Evolutionary conservation across 495 filamentous ascomycete genomes (phyloP), one percentile per base, ranked within the genome.

Genomic region (Bombardia bombarda): DNA sequence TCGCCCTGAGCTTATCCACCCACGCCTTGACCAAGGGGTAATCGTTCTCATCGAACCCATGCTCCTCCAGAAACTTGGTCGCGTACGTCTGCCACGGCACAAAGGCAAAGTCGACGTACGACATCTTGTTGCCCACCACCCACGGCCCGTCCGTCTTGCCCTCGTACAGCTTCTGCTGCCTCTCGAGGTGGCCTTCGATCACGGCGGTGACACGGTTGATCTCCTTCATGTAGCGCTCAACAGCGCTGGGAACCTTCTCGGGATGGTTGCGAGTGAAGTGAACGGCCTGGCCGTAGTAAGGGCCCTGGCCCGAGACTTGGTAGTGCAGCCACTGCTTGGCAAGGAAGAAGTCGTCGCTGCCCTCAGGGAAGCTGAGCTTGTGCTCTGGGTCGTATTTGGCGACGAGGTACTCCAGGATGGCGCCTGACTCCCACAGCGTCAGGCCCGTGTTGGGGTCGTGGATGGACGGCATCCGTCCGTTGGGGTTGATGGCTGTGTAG

Each of bases 361-460:
- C 68, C 12, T 61, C 26, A 3, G 60, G 51, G 52, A 77, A 83
- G 52, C 70, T 78, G 42, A 87, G 51, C 44, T 69, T 78, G 44
- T 77, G 60, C 9, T 75, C 57, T 39, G 61, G 75, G 62, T 87
- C 83, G 63, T 88, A 89, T n/a, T 65, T 73, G 16, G 84, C 80
- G 32, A 85, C 53, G 14, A 88, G 64, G 54, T 89, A 89, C 45
- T 81, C 66, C 49, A 86, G 45, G 58, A 86, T 86, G 13, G 85
- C 84, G 41, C 82, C 84, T 4, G 78, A 82, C 52, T 87, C 83
- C 80, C 81, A 87, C 10, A 88, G 52, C 0, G 65, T 78, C 47
- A 83, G 61, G 43, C 64, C 72, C 0, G 75, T 82, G 65, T 89
- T 87, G 18, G 77, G 72, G 56, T 87, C 84, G 36, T 82, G 58